Base-by-base conservation (phyloP, 139 green algal species). In the Picochlorum sp. region DNA sequence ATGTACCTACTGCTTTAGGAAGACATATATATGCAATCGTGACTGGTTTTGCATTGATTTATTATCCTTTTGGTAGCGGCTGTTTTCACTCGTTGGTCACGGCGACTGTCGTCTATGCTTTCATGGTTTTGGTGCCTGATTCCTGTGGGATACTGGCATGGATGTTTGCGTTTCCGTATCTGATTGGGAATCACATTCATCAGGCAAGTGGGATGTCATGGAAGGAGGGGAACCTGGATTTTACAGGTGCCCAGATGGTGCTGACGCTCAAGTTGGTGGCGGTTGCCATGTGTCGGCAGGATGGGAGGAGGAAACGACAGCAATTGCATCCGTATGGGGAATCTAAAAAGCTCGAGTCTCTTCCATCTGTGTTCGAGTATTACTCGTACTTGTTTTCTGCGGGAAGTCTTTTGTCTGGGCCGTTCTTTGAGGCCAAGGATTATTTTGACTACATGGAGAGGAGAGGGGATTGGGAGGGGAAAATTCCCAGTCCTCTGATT, bases 181-280 rank as follows among this genome's bases (percentile, higher is more conserved):
- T 94, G 15, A 82, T 90, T 28, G 64, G 50, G 79, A 91, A 80
- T 52, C 88, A 95, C 60, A 78, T 91, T 24, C 13, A 72, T 9
- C 82, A 82, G 31, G 85, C 86, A 9, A 91, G 82, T 45, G 88
- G 86, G 1, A 47, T 71, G 0, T 76, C 73, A 3, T 96, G 89
- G 89, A 86, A 89, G 65, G 58, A 81, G 21, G 88, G 88, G n/a
- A 45, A 81, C 15, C 69, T 95, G 54, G 87, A 95, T 70, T 92
- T 91, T 57, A 84, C 81, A 15, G 78, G 88, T 1, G 82, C 78
- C 3, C 74, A 87, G 65, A 96, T 96, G 89, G 81, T 95, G 51
- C 72, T 91, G 3, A 85, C 86, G 0, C 67, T 96, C 34, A 92
- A 92, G 63, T 79, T 95, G 14, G 87, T 96, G 18, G 79, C 82